These are phyloP conservation scores for Gossypioides kirkii DNA, from an alignment of 345 rosid genomes.

Conservation along the genomic window DNA sequence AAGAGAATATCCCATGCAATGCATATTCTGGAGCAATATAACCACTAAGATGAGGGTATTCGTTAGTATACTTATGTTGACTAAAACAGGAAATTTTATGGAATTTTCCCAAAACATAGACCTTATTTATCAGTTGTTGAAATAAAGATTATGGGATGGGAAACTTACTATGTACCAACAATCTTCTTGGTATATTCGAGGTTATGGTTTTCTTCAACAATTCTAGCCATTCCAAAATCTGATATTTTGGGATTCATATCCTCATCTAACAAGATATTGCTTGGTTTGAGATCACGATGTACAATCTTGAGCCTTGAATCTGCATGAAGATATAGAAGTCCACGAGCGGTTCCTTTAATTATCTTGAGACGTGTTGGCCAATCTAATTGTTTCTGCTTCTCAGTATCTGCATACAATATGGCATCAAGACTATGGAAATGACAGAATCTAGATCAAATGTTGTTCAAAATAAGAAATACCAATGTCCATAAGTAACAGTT, in stretches of 20 bases:
- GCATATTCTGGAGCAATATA: slow-evolving; percentile 19
- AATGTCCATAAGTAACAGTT: neutral
- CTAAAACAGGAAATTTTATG: neutral
- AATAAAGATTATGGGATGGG: neutral
- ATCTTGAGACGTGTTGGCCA: slow-evolving; percentile 20
- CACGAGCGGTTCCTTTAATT: slow-evolving; percentile 27
- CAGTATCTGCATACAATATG: neutral
- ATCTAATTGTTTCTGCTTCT: neutral
- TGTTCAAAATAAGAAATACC: neutral
- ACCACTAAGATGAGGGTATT: slow-evolving; percentile 4
- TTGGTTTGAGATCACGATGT: slow-evolving; percentile 28
- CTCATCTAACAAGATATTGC: slow-evolving; percentile 14
- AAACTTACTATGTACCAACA: slow-evolving; percentile 27
- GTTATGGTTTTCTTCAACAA: slow-evolving; percentile 15
- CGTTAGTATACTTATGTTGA: neutral
- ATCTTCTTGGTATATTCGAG: slow-evolving; percentile 3
- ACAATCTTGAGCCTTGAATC: slow-evolving; percentile 27
- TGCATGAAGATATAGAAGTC: slow-evolving; percentile 27
- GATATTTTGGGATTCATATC: slow-evolving; percentile 30
- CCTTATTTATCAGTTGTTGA: neutral
- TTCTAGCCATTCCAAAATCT: slow-evolving; percentile 40
- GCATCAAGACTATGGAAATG: neutral
- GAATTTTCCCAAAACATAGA: neutral
- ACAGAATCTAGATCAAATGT: neutral
- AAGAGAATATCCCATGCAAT: slow-evolving; percentile 8